Percentiles rank a stretch among this genome's conserved stretches.
Evolutionary conservation across 495 filamentous ascomycete genomes (phyloP).

Genomic region (Aspergillus wentii): DNA sequence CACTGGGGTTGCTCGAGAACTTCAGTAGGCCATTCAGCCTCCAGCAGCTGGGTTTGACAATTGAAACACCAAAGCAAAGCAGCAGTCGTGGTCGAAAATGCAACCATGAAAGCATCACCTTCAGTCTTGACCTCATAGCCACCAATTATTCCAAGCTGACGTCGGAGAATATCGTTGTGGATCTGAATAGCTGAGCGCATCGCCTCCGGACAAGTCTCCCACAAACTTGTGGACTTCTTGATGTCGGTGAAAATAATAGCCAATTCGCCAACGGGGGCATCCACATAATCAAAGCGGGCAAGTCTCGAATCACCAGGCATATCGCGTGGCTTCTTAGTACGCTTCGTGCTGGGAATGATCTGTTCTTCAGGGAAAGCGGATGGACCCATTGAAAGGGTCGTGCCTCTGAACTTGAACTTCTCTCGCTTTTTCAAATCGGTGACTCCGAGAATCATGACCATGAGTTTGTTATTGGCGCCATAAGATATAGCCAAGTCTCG

Average conservation of each 20-base stretch:
- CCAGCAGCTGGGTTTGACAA: constrained; percentile 80
- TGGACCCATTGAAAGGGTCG: constrained; percentile 76
- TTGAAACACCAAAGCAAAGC: constrained; percentile 94
- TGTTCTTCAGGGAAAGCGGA: constrained; percentile 68
- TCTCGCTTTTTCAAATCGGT: constrained; percentile 82
- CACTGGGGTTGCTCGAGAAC: constrained; percentile 83
- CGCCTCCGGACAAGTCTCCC: constrained; percentile 89
- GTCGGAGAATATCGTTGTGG: constrained; percentile 92
- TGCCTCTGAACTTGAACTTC: constrained; percentile 62
- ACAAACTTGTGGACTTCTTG: constrained; percentile 95
- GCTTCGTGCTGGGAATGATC: constrained; percentile 54
- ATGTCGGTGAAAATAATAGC: constrained; percentile 98
- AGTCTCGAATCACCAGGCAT: constrained; percentile 74
- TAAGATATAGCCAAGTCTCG: constrained; percentile 94
- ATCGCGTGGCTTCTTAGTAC: constrained; percentile 61
- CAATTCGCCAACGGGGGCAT: constrained; percentile 82
- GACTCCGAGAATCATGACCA: constrained; percentile 97
- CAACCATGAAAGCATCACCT: constrained; percentile 99
- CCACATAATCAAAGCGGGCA: constrained; percentile 82
- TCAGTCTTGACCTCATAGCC: constrained; percentile 99
- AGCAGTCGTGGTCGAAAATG: constrained; percentile 90
- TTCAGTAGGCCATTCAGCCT: constrained; percentile 89
- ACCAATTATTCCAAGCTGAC: constrained; percentile 87
- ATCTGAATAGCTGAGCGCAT: constrained; percentile 95
- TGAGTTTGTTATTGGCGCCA: constrained; percentile 87